A percentile compares a stretch with the other conserved stretches of the same genome.
phyloP scores from a whole-genome alignment of 2,329 filamentous ascomycete species.

The Davidsoniella virescens region DNA sequence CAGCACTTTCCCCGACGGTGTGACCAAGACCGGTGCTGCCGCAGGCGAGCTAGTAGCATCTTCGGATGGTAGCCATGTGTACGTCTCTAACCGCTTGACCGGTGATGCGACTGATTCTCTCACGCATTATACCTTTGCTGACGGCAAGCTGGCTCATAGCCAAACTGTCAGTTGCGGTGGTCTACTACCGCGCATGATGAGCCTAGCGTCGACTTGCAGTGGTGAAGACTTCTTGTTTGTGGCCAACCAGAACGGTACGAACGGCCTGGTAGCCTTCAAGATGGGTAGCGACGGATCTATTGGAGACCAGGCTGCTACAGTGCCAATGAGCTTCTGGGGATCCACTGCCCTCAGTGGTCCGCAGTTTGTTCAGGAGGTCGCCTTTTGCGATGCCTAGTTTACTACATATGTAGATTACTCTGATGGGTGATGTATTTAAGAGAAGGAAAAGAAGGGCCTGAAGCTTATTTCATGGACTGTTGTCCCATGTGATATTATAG shows the following conservation, averaged over 20 bases:
- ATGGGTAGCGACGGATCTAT: constrained; percentile 20
- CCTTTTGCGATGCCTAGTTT: not conserved
- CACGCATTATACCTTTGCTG: constrained; percentile 27
- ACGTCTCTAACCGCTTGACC: constrained; percentile 34
- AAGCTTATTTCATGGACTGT: not conserved
- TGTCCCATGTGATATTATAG: too few relatives aligned
- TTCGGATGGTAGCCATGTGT: constrained; percentile 27
- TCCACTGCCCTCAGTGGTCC: constrained; percentile 1
- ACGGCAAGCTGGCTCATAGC: constrained; percentile 20
- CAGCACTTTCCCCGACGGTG: not conserved
- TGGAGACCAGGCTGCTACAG: constrained; percentile 6
- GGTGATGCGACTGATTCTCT: constrained; percentile 30
- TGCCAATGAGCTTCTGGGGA: constrained; percentile 9
- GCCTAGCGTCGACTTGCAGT: constrained; percentile 17
- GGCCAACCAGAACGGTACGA: constrained; percentile 29
- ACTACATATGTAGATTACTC: too few relatives aligned
- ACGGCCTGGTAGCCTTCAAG: constrained; percentile 25
- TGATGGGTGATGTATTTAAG: not conserved
- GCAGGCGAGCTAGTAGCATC: constrained; percentile 30
- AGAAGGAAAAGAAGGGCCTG: not conserved
- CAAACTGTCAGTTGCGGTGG: constrained; percentile 23
- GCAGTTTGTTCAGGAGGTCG: constrained; percentile 11
- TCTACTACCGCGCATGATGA: constrained; percentile 29
- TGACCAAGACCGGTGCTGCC: constrained; percentile 22
- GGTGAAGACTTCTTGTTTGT: constrained; percentile 25